Base-by-base conservation (phyloP, 192 early-diverging fungal species). In the Coemansia sp. region DNA sequence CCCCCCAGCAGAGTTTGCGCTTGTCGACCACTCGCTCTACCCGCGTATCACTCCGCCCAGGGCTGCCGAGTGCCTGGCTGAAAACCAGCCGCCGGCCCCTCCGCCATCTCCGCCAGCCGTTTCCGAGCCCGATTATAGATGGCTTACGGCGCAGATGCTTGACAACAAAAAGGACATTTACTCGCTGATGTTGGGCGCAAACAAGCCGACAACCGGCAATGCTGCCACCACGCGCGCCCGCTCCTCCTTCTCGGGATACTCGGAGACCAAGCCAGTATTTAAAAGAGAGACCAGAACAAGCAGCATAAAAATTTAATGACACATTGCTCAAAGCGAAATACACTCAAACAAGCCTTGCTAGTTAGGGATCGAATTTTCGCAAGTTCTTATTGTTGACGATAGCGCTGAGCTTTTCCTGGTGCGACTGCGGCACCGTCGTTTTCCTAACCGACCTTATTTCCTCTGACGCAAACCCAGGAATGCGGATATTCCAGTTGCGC, bases 401-500 rank as follows among this genome's bases (percentile, higher is more conserved):
- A 8, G 85, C 85, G 17, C 73, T 72, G 26, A 88, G 55, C 58
- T 80, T 85, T 29, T 82, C 74, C 38, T 85, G 85, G 57, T 90
- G 86, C 7, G 72, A 63, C 32, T 78, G 51, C n/a, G 85, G 80
- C 18, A 87, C 78, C 3, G 69, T 69, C 7, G 85, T 57, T 51
- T 90, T 90, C 25, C 86, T 62, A n/a, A 88, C 70, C 13, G 86
- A 86, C 40, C 88, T 56, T 35, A 90, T 88, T 58, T 87, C 85
- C 62, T 90, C 88, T n/a, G 86, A 81, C 0, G 88, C 86, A 63
- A 90, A 92, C 9, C 90, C 90, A 42, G 90, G 90, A 59, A 93
- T 90, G 43, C 90, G 85, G 42, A 93, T 87, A 48, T 90, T 93
- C 88, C 88, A 93, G 58, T 89, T 93, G 14, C 89, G 82, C 74